phyloP scores from a whole-genome alignment of 495 filamentous ascomycete genomes.

The Penicillium arizonense region DNA sequence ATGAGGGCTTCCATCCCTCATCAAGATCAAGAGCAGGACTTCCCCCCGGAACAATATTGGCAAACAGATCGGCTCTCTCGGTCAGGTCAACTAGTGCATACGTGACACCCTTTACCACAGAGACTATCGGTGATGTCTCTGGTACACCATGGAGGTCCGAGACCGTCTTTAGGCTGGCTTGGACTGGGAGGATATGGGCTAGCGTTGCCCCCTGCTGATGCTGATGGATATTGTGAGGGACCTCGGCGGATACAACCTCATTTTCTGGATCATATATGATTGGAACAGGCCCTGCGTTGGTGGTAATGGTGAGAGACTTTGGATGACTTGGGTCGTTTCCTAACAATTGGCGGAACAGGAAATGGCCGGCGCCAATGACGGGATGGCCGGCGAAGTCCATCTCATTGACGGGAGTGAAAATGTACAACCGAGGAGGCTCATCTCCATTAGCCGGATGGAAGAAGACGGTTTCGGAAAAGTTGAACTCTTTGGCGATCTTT shows the following conservation, averaged over 20 bases:
- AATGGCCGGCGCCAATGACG: conserved; percentile 60
- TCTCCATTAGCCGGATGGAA: conserved; percentile 43
- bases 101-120: conserved; percentile 69
- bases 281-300: conserved; percentile 57
- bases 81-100: conserved; percentile 57
- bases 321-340: conserved; percentile 5
- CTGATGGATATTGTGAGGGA: conserved; percentile 62
- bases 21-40: conserved; percentile 42
- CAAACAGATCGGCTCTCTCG: conserved; percentile 24
- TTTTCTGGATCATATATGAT: conserved; percentile 34
- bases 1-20: conserved; percentile 53
- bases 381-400: conserved; percentile 73
- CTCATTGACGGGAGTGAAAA: conserved; percentile 60
- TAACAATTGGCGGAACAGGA: conserved; percentile 36
- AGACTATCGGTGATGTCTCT: conserved; percentile 47
- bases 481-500: conserved; percentile 66
- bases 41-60: conserved; percentile 12
- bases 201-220: conserved; percentile 37
- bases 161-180: conserved; percentile 12
- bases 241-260: conserved; percentile 41
- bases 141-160: conserved; percentile 12
- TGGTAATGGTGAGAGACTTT: conserved; percentile 37
- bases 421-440: conserved; percentile 47
- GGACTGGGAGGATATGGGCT: conserved; percentile 24
- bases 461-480: conserved; percentile 72